Conservation (phyloP, 306 rosid species). For the Begonia masoniana region DNA sequence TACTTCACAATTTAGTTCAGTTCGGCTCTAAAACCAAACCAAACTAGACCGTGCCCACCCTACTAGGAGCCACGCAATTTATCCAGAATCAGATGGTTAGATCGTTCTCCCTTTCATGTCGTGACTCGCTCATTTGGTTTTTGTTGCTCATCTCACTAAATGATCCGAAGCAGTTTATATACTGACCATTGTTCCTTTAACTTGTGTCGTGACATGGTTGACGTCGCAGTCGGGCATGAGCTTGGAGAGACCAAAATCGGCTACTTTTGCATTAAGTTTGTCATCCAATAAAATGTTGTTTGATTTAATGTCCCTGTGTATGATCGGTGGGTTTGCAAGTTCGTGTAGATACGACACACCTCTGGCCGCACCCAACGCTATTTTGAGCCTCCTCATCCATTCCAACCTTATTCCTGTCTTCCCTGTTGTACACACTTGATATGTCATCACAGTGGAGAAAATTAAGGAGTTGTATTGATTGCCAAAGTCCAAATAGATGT, state of each 20-base stretch:
- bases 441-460: background rate
- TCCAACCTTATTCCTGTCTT: conserved; percentile 57
- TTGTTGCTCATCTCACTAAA: background rate
- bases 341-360: conserved; percentile 76
- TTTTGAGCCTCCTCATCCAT: conserved; percentile 59
- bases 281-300: conserved; percentile 63
- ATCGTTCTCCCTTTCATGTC: background rate
- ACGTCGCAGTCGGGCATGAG: conserved; percentile 36
- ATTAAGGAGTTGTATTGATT: background rate
- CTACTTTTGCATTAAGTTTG: conserved; percentile 47
- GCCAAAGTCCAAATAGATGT: no score
- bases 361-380: conserved; percentile 61
- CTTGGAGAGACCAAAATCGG: conserved; percentile 83
- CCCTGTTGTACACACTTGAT: conserved; percentile 22
- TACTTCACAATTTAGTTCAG: no score
- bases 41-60: no score
- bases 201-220: conserved; percentile 57
- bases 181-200: conserved; percentile 66
- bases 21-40: no score
- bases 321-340: conserved; percentile 62
- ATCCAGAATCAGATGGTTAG: no score
- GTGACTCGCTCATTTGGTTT: no score
- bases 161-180: background rate
- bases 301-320: conserved; percentile 81
- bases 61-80: no score